Percentiles rank a stretch among this genome's conserved stretches.
Evolutionary conservation across 75 land plant species (phyloP).

Genomic region (Sequoiadendron giganteum): DNA sequence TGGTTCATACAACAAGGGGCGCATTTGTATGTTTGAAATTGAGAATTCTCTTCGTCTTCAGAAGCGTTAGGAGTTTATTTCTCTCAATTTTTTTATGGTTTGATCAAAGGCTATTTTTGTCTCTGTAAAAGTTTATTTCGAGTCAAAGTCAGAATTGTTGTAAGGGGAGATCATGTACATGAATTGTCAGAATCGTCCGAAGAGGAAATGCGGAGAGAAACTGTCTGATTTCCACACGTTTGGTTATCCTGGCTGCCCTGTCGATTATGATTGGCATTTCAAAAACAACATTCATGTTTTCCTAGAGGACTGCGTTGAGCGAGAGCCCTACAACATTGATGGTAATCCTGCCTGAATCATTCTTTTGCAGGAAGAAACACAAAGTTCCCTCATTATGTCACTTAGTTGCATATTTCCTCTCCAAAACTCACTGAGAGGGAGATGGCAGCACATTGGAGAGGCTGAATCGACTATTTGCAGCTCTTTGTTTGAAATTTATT

Average conservation of each 20-base stretch:
- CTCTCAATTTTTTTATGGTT: background rate
- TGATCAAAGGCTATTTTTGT: background rate
- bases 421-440: too few relatives aligned
- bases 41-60: background rate
- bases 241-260: slow-evolving; percentile 66
- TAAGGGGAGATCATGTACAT: background rate
- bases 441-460: too few relatives aligned
- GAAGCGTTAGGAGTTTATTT: background rate
- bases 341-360: slow-evolving; percentile 60
- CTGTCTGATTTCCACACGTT: slow-evolving; percentile 69
- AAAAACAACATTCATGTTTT: slow-evolving; percentile 65
- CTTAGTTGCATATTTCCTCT: too few relatives aligned
- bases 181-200: slow-evolving; percentile 17
- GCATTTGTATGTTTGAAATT: background rate
- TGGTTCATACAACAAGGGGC: background rate
- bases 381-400: slow-evolving; percentile 35
- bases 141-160: background rate
- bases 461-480: too few relatives aligned
- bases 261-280: slow-evolving; percentile 64
- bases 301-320: slow-evolving; percentile 50
- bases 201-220: slow-evolving; percentile 65
- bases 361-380: slow-evolving; percentile 53
- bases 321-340: slow-evolving; percentile 22
- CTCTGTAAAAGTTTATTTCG: too few relatives aligned
- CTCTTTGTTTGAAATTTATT: too few relatives aligned